Base-by-base conservation (phyloP, 1,284 basidiomycete genomes). In the Moesziomyces sp. region DNA sequence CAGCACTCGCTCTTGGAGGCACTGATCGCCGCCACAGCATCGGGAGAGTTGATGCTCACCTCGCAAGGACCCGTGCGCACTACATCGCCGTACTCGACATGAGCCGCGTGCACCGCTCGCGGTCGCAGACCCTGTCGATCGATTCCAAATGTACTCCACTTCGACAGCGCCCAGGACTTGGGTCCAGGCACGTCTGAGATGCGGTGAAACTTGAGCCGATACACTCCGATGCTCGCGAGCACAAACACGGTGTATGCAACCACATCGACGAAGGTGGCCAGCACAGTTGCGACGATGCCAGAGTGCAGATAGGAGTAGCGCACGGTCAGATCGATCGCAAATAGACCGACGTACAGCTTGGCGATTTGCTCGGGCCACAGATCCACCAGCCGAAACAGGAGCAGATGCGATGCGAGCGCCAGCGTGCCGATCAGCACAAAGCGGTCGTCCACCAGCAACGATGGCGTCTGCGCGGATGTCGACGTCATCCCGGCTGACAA, bases 51-150 rank as follows among this genome's bases (percentile, higher is more conserved):
- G 53, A 72, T 60, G 38, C 42, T 46, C 18, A 72, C 30, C 45
- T 63, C 58, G 10, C 58, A 26, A 18, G 69, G 69, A n/a, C 69
- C 69, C 7, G 46, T 52, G 18, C 69, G 58, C 47, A 72, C 59
- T 3, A 72, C 56, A 30, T 50, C 46, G 23, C 69, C 66, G 26
- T 72, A 61, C 33, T 57, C 30, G 11, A 18, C 5, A 30, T 72
- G 69, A 7, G 48, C 43, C 21, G 24, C 21, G 16, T 72, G 38
- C 3, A 52, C 38, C 13, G 19, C 40, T 10, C 40, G 38, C 18
- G 50, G 50, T 18, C 50, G 50, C 11, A 42, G 13, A 11, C 50
- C 50, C 18, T 24, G 26, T 8, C 16, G 50, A 42, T 52, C 50
- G 38, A 30, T 42, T 3, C 11, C 23, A 16, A 52, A n/a, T 5